Conservation (phyloP, 1,284 basidiomycete genomes). For the Tetrapyrgos nigripes region DNA sequence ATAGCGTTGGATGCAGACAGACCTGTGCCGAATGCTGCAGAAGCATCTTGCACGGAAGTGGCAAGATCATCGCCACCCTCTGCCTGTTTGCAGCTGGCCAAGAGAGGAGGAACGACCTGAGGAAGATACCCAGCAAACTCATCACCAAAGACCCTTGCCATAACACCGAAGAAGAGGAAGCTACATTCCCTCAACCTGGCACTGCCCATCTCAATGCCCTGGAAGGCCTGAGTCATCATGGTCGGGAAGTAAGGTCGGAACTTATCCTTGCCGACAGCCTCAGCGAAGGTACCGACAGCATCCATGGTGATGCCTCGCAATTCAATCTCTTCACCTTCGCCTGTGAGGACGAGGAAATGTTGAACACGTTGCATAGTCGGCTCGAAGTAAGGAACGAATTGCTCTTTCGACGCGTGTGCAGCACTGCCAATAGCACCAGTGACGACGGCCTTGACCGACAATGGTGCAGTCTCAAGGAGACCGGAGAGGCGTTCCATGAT, state of each 20-base stretch:
- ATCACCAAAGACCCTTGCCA: conserved; percentile 95
- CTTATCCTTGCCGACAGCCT: conserved; percentile 93
- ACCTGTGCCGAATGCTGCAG: conserved; percentile 73
- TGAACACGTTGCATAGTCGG: conserved; percentile 91
- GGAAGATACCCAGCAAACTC: conserved; percentile 93
- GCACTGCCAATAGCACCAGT: conserved; percentile 98
- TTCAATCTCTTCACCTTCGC: conserved; percentile 90
- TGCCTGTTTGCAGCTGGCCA: conserved; percentile 86
- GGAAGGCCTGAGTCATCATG: conserved; percentile 96
- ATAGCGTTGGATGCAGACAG: conserved; percentile 74
- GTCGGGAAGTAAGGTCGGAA: conserved; percentile 97
- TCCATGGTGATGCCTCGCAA: conserved; percentile 98
- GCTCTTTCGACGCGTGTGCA: conserved; percentile 94
- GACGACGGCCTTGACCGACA: conserved; percentile 93
- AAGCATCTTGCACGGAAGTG: conserved; percentile 59
- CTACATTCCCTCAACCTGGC: conserved; percentile 94
- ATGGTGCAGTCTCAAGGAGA: conserved; percentile 87
- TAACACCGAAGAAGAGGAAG: conserved; percentile 98
- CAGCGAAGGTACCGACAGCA: conserved; percentile 97
- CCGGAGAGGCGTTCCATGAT: conserved; percentile 96
- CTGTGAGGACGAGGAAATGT: conserved; percentile 84
- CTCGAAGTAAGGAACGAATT: conserved; percentile 95
- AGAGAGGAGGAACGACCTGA: conserved; percentile 86
- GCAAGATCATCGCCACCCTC: conserved; percentile 75
- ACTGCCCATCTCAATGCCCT: conserved; percentile 87